Evolutionary conservation across 129 eudicot species (phyloP), one percentile per base, ranked within the genome.

Genomic region (Arctium lappa): DNA sequence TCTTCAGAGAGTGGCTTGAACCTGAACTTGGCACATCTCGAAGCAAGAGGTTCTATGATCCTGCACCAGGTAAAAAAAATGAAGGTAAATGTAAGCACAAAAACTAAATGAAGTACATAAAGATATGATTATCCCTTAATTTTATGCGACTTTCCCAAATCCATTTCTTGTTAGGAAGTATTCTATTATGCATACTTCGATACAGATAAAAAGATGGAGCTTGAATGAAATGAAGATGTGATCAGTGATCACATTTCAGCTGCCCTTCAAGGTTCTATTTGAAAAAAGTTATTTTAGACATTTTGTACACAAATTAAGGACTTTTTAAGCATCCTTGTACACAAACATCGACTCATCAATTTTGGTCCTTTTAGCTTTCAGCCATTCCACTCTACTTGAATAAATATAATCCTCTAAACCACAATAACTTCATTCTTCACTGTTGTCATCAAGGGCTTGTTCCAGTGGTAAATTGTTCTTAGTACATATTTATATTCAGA

Each of bases 21-120:
- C 87, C 99, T 93, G 83, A 95, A 95, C 63, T 95, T 95, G 50
- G 99, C 99, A 89, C 99, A 95, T 89, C 98, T 93, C 34, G 99
- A 95, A 86, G 99, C 98, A 83, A 95, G 95, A n/a, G 99, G 99
- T 77, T 93, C 99, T 84, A 95, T 95, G 81, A 95, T 95, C 91
- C 98, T 95, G 85, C 46, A 73, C 78, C 48, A 6, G 66, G 85
- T 56, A 86, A 72, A 78, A 40, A 68, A 1, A 69, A 16, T 36
- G 48, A 50, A 77, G 72, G 36, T 16, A n/a, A 53, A 83, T 29
- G 3, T 0, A 69, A 12, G 44, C 77, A 76, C 81, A 83, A 48
- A 22, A 68, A 6, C 42, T 27, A 65, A 63, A 33, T 16, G 8
- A 75, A 65, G 29, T 46, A 16, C 48, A n/a, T 31, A 66, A 42